Base-by-base conservation (phyloP, 805 yeast genomes). In the Yamadazyma ubonensis region DNA sequence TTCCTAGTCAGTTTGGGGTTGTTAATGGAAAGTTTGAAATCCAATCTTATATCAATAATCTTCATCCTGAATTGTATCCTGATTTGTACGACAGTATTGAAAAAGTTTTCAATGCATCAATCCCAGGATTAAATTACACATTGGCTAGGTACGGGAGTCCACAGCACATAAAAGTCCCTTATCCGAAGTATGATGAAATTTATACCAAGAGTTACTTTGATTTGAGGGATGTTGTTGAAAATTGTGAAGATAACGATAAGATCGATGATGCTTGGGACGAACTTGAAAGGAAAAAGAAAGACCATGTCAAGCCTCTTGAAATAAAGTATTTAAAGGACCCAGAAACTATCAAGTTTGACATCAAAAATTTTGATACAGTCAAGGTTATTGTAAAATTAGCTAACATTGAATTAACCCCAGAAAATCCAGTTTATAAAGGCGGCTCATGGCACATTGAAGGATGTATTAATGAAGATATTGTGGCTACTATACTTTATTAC, bases 391-490 rank as follows among this genome's bases (percentile, higher is more conserved):
- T 58, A 8, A 69, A 69, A 41, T 29, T 69, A 44, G 71, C 72
- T 14, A 63, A 61, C 42, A 69, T 69, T 33, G 64, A 62, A 38
- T 50, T 69, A 37, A 64, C 70, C 1, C 73, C 74, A 0, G 70
- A 67, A 33, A 59, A 58, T 20, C 68, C 72, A 1, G 38, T 35
- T 2, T 69, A 68, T 38, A 39, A 47, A 2, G 74, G 74, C 3
- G 73, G 73, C 0, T 45, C 66, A 2, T 69, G 73, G 73, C 73
- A 69, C 40, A 59, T 68, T 1, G 73, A 69, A 46, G 75, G 73
- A 0, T 54, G 66, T 6, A 56, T 58, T 17, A 63, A 63, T 43
- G 75, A 69, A 45, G 63, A 65, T 41, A 68, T 69, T 33, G 63
- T 69, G 6, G 73, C 73, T 2, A 66, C 72, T 2, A 53, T 61